Evolutionary conservation across 192 early-diverging fungal species (phyloP).

Genomic region (Podila minutissima): DNA sequence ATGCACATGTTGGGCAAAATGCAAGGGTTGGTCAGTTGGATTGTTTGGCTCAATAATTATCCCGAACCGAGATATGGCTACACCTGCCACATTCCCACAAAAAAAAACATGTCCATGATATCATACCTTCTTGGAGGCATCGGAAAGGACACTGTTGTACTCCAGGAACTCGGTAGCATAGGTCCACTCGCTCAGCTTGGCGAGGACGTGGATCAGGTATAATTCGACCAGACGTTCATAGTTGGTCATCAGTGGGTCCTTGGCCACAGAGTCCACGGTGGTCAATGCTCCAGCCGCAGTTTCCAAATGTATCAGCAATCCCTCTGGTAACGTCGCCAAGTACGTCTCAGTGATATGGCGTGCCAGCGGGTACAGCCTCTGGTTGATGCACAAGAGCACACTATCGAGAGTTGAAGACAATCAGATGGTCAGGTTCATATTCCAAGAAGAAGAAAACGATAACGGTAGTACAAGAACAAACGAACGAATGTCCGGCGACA

Average conservation of each 20-base stretch:
- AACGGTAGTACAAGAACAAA: too few species aligned
- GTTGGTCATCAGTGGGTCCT: conserved; percentile 51
- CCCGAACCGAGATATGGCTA: too few species aligned
- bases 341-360: conserved; percentile 39
- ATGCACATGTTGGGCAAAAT: neutral
- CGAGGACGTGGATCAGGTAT: conserved; percentile 52
- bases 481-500: too few species aligned
- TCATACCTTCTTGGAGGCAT: conserved; percentile 45
- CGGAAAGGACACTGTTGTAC: conserved; percentile 45
- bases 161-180: conserved; percentile 45
- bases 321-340: conserved; percentile 28
- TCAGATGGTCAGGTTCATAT: neutral
- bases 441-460: too few species aligned
- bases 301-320: conserved; percentile 39
- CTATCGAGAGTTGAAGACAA: neutral
- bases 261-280: conserved; percentile 1
- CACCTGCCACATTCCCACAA: too few species aligned
- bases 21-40: too few species aligned
- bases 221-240: conserved; percentile 54
- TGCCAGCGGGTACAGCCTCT: conserved; percentile 25
- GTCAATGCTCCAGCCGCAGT: conserved; percentile 28
- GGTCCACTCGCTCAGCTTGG: conserved; percentile 54
- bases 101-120: neutral
- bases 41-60: too few species aligned
- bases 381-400: conserved; percentile 33